Evolutionary conservation across 2,329 filamentous ascomycete species (phyloP), one percentile per base, ranked within the genome.

Genomic region (Colletotrichum agaves): DNA sequence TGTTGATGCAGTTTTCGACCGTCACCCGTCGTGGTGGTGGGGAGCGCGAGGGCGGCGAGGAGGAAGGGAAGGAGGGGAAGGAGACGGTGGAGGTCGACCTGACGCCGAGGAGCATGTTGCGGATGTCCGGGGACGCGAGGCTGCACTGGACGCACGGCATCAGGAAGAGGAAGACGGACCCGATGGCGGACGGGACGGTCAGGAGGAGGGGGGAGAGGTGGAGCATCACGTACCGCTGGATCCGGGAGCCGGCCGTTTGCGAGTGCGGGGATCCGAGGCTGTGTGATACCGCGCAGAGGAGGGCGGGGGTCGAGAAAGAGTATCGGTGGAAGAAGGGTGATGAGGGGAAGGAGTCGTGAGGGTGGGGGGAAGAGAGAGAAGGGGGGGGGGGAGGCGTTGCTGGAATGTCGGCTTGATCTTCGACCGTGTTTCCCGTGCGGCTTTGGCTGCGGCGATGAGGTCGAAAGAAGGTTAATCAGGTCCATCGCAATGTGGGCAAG

Each of bases 131-230:
- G 0, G 83, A 85, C 53, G 76, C 84, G 12, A 76, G 85, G 15
- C 72, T 87, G 71, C 83, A 86, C 74, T 87, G 84, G 84, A 87
- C 84, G 12, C 85, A 88, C 70, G 84, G 82, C 0, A 87, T 88
- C 69, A 81, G 82, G 70, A 80, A 84, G 63, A 79, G 85, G 55
- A 87, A 86, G 73, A 87, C 81, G 4, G 85, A 87, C 63, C 75
- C 74, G 0, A 64, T 86, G 1, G 15, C 75, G 0, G 84, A 87
- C 69, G 84, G 82, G 0, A 80, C 77, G 2, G 78, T 84, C 2
- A 76, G 85, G 5, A 65, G 70, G 39, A 76, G 85, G 0, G 71
- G 67, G 2, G 78, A 85, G 33, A 78, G 85, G 6, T 87, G 85
- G 85, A 87, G 85, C 71, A 79, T 87, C 47, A 87, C 85, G 2